phyloP scores from a whole-genome alignment of 2,329 filamentous ascomycete genomes.

The Botrytis hyacinthi region DNA sequence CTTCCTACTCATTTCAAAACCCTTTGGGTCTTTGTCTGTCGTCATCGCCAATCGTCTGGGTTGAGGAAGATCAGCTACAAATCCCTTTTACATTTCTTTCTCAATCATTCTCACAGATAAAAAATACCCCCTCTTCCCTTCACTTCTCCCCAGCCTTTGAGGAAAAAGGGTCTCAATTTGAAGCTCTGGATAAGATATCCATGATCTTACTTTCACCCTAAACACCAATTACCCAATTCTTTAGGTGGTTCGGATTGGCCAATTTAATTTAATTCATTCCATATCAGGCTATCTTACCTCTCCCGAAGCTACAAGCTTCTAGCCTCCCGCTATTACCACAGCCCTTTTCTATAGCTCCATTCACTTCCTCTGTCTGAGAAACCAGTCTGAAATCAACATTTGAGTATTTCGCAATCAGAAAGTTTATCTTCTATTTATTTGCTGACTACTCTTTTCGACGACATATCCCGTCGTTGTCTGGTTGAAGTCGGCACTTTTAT shows the following conservation, averaged over 20 bases:
- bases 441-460: conserved; percentile 7
- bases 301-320: background rate
- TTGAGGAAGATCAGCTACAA: background rate
- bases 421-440: background rate
- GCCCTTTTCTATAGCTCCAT: background rate
- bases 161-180: background rate
- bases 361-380: background rate
- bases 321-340: background rate
- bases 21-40: conserved; percentile 4
- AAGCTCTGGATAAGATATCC: background rate
- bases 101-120: background rate
- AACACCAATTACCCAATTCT: conserved; percentile 4
- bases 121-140: background rate
- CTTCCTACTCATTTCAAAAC: background rate
- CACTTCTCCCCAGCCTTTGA: background rate
- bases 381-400: background rate
- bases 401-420: background rate
- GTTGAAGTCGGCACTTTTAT: background rate
- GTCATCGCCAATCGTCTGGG: conserved; percentile 11
- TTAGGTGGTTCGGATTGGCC: conserved; percentile 2
- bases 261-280: conserved; percentile 10
- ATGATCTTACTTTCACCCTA: background rate
- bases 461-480: conserved; percentile 9
- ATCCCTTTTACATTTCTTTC: background rate
- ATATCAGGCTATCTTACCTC: conserved; percentile 15